phyloP scores from a whole-genome alignment of 345 rosid genomes.

The Lumnitzera racemosa region DNA sequence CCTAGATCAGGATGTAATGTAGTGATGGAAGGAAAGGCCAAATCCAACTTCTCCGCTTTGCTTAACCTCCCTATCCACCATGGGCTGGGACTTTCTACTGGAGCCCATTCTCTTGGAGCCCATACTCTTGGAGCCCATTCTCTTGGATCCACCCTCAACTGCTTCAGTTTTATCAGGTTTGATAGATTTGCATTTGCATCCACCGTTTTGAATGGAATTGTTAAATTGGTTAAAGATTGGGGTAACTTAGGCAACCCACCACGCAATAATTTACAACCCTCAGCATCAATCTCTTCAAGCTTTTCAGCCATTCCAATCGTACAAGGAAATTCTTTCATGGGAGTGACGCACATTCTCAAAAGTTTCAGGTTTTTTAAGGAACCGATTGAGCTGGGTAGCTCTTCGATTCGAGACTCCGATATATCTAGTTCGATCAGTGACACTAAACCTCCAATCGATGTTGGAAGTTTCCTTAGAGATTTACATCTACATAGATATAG shows the following conservation, averaged over 20 bases:
- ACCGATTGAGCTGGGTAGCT: not conserved
- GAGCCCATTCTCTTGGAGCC: too few species aligned
- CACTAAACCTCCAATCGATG: not conserved
- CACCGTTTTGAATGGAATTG: not conserved
- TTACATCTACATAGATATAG: not conserved
- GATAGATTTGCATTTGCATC: not conserved
- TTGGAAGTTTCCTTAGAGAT: not conserved
- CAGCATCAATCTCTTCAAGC: not conserved
- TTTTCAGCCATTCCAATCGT: not conserved
- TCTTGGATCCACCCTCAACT: too few species aligned
- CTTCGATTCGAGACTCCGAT: not conserved
- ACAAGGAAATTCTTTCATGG: not conserved
- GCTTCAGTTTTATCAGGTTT: not conserved
- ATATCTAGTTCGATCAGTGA: not conserved
- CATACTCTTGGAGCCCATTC: too few species aligned
- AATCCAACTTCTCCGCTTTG: too few species aligned
- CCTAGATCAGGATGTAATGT: too few species aligned
- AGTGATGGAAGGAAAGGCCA: too few species aligned
- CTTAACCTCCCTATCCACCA: too few species aligned
- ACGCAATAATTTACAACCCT: not conserved
- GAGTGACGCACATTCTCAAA: not conserved
- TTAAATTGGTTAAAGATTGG: not conserved
- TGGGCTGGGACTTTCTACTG: too few species aligned
- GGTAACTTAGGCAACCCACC: not conserved
- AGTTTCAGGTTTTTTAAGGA: not conserved